A percentile compares a stretch with the other conserved stretches of the same genome.
phyloP scores from a whole-genome alignment of 2,329 filamentous ascomycete species.

The Teratosphaeria pseudoeucalypti region DNA sequence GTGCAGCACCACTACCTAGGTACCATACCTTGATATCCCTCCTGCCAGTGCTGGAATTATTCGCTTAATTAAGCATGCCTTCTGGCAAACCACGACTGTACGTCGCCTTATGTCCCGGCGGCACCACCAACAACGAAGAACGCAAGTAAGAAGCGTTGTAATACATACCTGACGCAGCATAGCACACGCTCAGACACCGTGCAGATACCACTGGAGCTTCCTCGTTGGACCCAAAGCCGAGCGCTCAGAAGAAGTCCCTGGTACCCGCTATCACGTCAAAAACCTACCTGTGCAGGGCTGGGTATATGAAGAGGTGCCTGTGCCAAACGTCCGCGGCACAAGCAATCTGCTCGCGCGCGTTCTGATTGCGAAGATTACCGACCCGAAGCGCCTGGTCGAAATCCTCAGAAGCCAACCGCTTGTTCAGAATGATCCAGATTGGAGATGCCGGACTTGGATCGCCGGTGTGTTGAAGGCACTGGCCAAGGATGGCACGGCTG shows the following conservation, averaged over 20 bases:
- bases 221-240: slow-evolving; percentile 3
- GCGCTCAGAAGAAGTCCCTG: not conserved
- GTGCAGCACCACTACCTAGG: no score
- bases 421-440: slow-evolving; percentile 26
- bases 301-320: not conserved
- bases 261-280: slow-evolving; percentile 2
- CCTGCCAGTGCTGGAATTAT: not conserved
- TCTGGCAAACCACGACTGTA: slow-evolving; percentile 18
- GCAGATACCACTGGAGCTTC: slow-evolving; percentile 5
- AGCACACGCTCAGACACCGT: not conserved
- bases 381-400: slow-evolving; percentile 24
- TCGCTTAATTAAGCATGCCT: not conserved
- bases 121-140: slow-evolving; percentile 14
- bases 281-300: slow-evolving; percentile 1
- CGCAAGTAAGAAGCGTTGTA: slow-evolving; percentile 11
- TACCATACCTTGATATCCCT: no score
- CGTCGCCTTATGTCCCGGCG: slow-evolving; percentile 24
- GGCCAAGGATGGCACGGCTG: slow-evolving; percentile 25
- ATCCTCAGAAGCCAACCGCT: slow-evolving; percentile 27
- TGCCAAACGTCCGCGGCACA: not conserved
- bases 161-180: not conserved
- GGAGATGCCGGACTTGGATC: slow-evolving; percentile 34
- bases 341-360: slow-evolving; percentile 25
- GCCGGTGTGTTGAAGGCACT: slow-evolving; percentile 26
- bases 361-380: slow-evolving; percentile 30